Conservation (phyloP, 2,329 filamentous ascomycete genomes). For the Cladosporium sp. region DNA sequence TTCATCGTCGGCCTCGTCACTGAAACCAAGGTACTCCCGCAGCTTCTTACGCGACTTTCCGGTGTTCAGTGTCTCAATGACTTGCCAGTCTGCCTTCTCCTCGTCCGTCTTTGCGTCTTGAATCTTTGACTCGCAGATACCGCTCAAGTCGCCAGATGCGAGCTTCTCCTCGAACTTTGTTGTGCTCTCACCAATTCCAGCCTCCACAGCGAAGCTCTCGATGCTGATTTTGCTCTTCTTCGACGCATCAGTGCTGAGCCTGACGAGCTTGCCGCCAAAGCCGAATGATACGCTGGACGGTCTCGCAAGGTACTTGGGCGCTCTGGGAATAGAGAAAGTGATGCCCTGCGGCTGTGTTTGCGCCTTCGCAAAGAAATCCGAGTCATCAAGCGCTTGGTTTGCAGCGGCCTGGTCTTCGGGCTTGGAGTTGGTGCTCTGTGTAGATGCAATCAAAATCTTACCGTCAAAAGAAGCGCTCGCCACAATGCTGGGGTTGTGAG, state of each 20-base stretch:
- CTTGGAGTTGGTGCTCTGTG: slow-evolving; percentile 87
- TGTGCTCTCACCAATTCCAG: slow-evolving; percentile 78
- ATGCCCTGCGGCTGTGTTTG: slow-evolving; percentile 88
- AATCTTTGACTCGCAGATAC: slow-evolving; percentile 79
- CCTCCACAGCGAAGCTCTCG: slow-evolving; percentile 85
- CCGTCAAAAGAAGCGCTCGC: slow-evolving; percentile 97
- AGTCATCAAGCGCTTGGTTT: slow-evolving; percentile 71
- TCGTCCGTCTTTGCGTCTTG: slow-evolving; percentile 77
- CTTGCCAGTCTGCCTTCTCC: slow-evolving; percentile 94
- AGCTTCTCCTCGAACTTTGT: slow-evolving; percentile 85
- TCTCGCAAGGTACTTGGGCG: slow-evolving; percentile 87
- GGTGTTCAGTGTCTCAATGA: slow-evolving; percentile 84
- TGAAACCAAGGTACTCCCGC: slow-evolving; percentile 87
- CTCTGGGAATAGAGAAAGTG: slow-evolving; percentile 81
- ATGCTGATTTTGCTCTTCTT: slow-evolving; percentile 76
- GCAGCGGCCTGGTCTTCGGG: slow-evolving; percentile 66
- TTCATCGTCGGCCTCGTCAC: slow-evolving; percentile 55
- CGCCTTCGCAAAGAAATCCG: slow-evolving; percentile 94
- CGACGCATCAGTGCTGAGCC: slow-evolving; percentile 68
- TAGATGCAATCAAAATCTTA: slow-evolving; percentile 88
- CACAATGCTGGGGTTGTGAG: slow-evolving; percentile 85
- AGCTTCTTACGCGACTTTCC: slow-evolving; percentile 84
- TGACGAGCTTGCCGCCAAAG: slow-evolving; percentile 89
- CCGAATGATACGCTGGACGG: slow-evolving; percentile 88
- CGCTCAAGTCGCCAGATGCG: slow-evolving; percentile 71